Evolutionary conservation across 2,329 filamentous ascomycete genomes (phyloP).

Genomic region (Leptographium wingfieldii): DNA sequence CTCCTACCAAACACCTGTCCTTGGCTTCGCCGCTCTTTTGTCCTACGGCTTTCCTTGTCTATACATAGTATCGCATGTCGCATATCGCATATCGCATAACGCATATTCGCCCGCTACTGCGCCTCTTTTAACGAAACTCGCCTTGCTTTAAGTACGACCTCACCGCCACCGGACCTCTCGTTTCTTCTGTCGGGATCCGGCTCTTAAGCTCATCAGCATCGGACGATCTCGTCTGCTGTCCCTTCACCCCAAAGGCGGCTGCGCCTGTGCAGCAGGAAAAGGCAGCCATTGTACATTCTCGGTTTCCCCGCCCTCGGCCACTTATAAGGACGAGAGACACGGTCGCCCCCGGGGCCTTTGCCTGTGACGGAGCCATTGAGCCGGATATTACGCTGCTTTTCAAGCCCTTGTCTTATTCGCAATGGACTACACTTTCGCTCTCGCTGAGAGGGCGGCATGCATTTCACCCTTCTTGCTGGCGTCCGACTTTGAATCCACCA

Average conservation of each 20-base stretch:
- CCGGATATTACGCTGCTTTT: neutral
- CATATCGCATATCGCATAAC: no score
- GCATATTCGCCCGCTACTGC: neutral
- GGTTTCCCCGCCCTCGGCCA: neutral
- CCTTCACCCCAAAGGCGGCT: neutral
- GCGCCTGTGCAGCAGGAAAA: neutral
- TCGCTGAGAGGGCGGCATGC: constrained; percentile 2
- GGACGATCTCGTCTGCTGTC: neutral
- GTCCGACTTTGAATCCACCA: constrained; percentile 6
- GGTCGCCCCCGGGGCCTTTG: neutral
- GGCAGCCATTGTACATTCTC: neutral
- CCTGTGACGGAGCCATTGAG: no score
- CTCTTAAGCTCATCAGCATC: neutral
- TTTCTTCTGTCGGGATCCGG: neutral
- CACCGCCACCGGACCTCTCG: neutral
- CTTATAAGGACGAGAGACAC: neutral
- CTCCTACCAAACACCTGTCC: neutral
- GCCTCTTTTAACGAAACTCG: neutral
- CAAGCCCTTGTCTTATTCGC: neutral
- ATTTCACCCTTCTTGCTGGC: constrained; percentile 8
- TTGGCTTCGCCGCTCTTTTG: neutral
- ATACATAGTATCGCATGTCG: neutral
- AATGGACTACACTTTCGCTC: neutral
- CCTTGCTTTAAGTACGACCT: neutral
- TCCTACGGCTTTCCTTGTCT: neutral